Evolutionary conservation across 331 rosid species (phyloP).

Genomic region (Dryas integrifolia): DNA sequence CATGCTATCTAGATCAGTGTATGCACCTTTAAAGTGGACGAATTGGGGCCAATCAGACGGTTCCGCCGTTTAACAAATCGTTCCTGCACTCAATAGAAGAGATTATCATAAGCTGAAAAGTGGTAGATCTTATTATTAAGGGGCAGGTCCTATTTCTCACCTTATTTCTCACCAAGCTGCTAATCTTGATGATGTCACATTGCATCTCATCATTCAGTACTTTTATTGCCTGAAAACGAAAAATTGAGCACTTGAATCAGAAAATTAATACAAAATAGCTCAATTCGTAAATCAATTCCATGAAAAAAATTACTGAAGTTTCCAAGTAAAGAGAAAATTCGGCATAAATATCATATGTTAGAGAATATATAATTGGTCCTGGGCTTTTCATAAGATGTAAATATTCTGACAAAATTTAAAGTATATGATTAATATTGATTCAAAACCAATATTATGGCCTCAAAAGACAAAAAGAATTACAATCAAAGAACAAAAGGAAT

Average conservation of each 20-base stretch:
- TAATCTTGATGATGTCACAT: conserved; percentile 80
- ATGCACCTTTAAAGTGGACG: conserved; percentile 77
- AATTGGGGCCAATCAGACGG: conserved; percentile 84
- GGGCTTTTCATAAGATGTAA: neutral
- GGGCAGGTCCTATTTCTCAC: conserved; percentile 22
- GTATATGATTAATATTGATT: neutral
- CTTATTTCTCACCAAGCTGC: conserved; percentile 71
- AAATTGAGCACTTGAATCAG: neutral
- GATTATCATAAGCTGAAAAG: neutral
- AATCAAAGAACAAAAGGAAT: neutral
- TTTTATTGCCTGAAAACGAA: conserved; percentile 62
- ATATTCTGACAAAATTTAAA: neutral
- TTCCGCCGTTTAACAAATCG: conserved; percentile 84
- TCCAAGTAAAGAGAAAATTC: neutral
- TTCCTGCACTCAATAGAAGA: conserved; percentile 52
- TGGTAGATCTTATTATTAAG: neutral
- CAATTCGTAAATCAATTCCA: neutral
- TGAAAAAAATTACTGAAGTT: neutral
- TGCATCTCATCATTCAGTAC: conserved; percentile 81
- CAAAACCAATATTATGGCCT: neutral
- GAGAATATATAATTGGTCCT: neutral
- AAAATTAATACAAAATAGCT: neutral
- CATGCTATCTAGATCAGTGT: neutral
- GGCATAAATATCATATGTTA: neutral
- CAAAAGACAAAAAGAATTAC: neutral